Evolutionary conservation across 768 basidiomycete genomes (phyloP), one percentile per base, ranked within the genome.

Genomic region (Rhodocollybia butyracea): DNA sequence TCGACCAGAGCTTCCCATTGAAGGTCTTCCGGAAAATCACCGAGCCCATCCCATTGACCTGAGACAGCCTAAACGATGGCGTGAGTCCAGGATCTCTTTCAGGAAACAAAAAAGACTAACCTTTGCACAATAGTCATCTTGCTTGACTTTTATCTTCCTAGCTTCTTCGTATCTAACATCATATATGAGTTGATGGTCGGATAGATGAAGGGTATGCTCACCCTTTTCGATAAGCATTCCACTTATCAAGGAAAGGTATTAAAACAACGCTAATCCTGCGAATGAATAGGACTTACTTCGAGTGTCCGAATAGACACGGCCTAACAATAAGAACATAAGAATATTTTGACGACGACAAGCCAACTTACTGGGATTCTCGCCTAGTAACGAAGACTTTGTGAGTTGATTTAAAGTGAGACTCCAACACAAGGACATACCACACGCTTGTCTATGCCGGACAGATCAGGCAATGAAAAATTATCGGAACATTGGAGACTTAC

Each of bases 1-100:
- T 91, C 88, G 2, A 88, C 85, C 27, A 90, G 70, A 1, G 86
- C 82, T 63, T 89, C 88, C 84, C 84, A 85, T 60, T 89, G 81
- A 22, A 91, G 71, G 45, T 84, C 78, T 54, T 86, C 77, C 0
- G 89, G 88, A 68, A 85, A 88, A 22, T 66, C 76, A 36, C 74
- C 79, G 32, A 84, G 67, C 15, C 70, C 73, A 3, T 68, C 60
- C 81, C 80, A 82, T 38, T 79, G 59, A 0, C 81, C 80, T 0
- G 68, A 58, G 4, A 74, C 57, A 1, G 79, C 85, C 51, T 53
- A 26, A 51, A 13, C 15, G 26, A 47, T 24, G 5, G 5, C 21
- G 11, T 30, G 2, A 19, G n/a, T 15, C 13, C 6, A 6, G 5
- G 24, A 12, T 31, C 26, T 46, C 46, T 10, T n/a, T 29, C 30